Evolutionary conservation across 208 protist genomes (phyloP).

Genomic region (Acanthamoeba culbertsoni): DNA sequence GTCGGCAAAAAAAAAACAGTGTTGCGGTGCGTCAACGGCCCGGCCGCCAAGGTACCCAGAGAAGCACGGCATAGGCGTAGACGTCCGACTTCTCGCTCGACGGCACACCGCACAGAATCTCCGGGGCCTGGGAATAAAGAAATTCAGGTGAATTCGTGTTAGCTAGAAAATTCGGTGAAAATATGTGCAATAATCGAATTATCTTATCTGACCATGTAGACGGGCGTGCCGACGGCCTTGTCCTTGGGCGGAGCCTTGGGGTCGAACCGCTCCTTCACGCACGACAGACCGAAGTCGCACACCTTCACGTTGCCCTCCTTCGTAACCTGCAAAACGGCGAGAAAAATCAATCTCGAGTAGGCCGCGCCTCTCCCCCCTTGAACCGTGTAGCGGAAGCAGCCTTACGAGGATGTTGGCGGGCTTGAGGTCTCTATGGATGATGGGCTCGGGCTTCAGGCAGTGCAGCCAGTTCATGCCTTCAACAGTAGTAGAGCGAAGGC

Average conservation of each 20-base stretch:
- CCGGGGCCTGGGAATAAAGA: background rate
- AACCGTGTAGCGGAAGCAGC: background rate
- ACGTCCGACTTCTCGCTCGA: conserved; percentile 12
- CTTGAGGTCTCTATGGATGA: conserved; percentile 59
- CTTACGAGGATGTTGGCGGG: background rate
- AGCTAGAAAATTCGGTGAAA: no score
- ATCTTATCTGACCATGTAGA: conserved; percentile 48
- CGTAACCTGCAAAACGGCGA: background rate
- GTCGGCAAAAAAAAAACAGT: no score
- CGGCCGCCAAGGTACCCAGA: background rate
- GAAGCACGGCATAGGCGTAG: background rate
- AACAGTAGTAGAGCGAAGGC: background rate
- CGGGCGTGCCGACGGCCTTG: conserved; percentile 4
- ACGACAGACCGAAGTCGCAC: conserved; percentile 39
- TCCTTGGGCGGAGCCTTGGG: background rate
- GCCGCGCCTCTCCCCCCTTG: no score
- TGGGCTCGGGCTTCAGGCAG: conserved; percentile 45
- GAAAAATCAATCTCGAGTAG: background rate
- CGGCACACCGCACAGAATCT: conserved; percentile 4
- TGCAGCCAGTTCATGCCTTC: conserved; percentile 53
- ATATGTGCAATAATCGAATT: no score
- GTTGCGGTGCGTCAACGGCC: background rate
- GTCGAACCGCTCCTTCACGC: conserved; percentile 25
- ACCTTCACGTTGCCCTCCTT: conserved; percentile 48
- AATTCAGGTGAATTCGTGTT: no score